Evolutionary conservation across 345 rosid species (phyloP).

Genomic region (Camelina hispida): DNA sequence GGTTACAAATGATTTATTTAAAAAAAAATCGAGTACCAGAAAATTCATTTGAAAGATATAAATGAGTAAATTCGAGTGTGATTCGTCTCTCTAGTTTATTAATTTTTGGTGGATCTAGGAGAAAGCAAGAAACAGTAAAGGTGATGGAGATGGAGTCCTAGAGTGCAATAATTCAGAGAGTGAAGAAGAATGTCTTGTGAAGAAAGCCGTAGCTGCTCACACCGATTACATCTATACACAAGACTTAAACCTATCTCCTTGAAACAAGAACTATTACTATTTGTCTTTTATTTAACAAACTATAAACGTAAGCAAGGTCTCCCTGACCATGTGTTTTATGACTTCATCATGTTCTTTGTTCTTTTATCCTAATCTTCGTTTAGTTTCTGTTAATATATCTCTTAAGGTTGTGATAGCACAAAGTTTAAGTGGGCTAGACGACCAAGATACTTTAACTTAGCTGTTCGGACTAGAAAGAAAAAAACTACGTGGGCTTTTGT

Average conservation of each 20-base stretch:
- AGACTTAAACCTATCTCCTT: constrained; percentile 47
- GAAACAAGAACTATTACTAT: constrained; percentile 29
- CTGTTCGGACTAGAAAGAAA: not conserved
- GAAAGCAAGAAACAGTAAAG: constrained; percentile 35
- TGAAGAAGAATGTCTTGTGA: constrained; percentile 58
- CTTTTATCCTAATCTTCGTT: constrained; percentile 13
- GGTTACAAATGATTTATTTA: not conserved
- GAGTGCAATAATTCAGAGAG: constrained; percentile 48
- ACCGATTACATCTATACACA: constrained; percentile 66
- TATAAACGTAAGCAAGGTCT: constrained; percentile 21
- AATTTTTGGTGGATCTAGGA: constrained; percentile 28
- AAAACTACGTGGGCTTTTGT: not conserved
- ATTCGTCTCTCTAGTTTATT: not conserved
- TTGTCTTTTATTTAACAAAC: not conserved
- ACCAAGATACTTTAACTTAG: not conserved
- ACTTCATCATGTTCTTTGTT: constrained; percentile 31
- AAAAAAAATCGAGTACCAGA: not conserved
- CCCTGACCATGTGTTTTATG: constrained; percentile 24
- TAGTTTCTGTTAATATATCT: not conserved
- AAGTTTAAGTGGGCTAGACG: not conserved
- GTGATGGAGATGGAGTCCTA: constrained; percentile 36
- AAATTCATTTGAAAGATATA: not conserved
- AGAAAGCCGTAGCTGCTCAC: constrained; percentile 54
- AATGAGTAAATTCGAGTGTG: not conserved
- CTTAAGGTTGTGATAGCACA: not conserved